Evolutionary conservation across 306 rosid genomes (phyloP), one percentile per base, ranked within the genome.

Genomic region (Trichosanthes truncata): DNA sequence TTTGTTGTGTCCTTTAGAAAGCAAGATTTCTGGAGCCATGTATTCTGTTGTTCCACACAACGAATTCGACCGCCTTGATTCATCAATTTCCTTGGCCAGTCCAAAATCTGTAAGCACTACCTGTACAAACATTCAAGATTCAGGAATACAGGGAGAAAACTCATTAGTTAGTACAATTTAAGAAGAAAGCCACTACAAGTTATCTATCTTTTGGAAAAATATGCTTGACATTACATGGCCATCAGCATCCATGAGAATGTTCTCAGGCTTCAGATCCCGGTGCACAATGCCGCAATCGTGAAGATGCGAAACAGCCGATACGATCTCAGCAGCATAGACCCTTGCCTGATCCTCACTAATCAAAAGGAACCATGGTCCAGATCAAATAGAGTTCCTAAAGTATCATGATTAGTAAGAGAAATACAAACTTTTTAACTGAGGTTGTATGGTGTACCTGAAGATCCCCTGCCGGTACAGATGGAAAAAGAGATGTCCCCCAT

Each of bases 301-400:
- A 84, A 94, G 98, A 85, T 92, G 96, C 12, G 98, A 89, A 87
- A 95, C 97, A 76, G 97, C 98, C 38, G 91, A 87, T 35, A 95
- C 97, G 63, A 95, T 95, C 91, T 92, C 98, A 79, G 96, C 98
- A 79, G 98, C 84, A 81, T 92, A 94, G 67, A 91, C 81, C 87
- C 97, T 91, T 82, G 98, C 97, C 77, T 95, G 96, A 84, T 95
- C 98, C 96, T 95, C 98, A 79, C 98, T 92, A 82, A 82, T 81
- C 94, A 91, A 86, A 59, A 87, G 78, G 80, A 43, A 85, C 52
- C 83, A 65, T n/a, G 15, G 65, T 62, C 14, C 48, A 51, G 61
- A 45, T 79, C 46, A 79, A 48, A 29, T 21, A 35, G 46, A 48
- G 62, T 33, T 55, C 53, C 0, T 43, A 45, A 12, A 71, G 13